A percentile compares a stretch with the other conserved stretches of the same genome.
These are phyloP conservation scores for Starmerella powellii DNA, from an alignment of 805 yeast species.

Conservation along the genomic window DNA sequence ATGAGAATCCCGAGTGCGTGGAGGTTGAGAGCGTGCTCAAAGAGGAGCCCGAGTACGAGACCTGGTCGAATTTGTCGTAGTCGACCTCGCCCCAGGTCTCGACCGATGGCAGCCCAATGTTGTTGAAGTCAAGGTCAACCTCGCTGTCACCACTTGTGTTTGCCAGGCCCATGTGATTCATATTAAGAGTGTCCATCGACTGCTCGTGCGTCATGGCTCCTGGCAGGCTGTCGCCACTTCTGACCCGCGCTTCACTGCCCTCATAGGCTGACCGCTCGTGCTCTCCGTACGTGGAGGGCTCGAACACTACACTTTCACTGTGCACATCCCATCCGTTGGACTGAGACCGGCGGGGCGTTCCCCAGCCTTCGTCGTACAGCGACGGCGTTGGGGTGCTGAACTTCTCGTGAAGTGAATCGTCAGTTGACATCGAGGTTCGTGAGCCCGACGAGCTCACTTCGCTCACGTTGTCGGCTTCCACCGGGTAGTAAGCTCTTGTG, in stretches of 20 bases:
- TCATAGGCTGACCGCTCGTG: too few species aligned
- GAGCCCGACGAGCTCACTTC: neutral
- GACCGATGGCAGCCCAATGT: neutral
- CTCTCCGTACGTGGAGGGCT: too few species aligned
- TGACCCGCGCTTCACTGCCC: neutral
- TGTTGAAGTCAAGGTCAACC: slow-evolving; percentile 1
- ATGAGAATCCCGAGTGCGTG: slow-evolving; percentile 11
- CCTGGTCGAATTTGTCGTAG: slow-evolving; percentile 10
- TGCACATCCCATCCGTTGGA: neutral
- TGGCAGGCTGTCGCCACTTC: neutral
- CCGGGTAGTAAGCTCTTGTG: too few species aligned
- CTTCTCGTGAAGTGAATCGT: neutral
- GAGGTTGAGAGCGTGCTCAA: slow-evolving; percentile 16
- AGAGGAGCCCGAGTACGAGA: slow-evolving; percentile 16
- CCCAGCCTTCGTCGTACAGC: slow-evolving; percentile 4
- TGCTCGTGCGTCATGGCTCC: slow-evolving; percentile 8
- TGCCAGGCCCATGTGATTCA: slow-evolving; percentile 13
- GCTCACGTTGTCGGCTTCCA: too few species aligned
- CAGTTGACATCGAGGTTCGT: neutral
- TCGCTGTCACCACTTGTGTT: slow-evolving; percentile 15
- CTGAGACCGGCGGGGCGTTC: slow-evolving; percentile 4
- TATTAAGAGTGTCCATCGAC: slow-evolving; percentile 14
- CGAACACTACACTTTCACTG: neutral
- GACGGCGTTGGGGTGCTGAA: slow-evolving; percentile 10
- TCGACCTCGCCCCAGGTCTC: slow-evolving; percentile 10